phyloP scores from a whole-genome alignment of 169 alveolate species.

The Perkinsus marinus region DNA sequence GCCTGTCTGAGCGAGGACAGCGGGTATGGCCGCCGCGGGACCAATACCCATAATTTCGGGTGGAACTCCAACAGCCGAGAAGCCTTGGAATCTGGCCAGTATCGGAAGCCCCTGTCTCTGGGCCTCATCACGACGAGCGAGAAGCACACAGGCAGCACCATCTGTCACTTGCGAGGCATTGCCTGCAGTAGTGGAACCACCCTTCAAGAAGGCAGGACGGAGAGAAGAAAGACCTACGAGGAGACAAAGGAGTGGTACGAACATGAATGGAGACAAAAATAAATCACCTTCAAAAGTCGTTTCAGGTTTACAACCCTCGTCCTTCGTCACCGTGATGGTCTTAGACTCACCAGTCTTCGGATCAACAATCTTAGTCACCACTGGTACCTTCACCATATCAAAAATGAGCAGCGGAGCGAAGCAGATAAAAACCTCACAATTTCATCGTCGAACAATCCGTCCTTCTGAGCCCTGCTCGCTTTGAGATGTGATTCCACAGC shows the following conservation, averaged over 20 bases:
- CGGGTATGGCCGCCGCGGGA: slow-evolving; percentile 82
- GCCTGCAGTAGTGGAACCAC: slow-evolving; percentile 81
- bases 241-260: background rate
- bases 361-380: background rate
- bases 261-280: background rate
- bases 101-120: slow-evolving; percentile 53
- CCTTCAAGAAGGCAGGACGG: slow-evolving; percentile 70
- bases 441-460: slow-evolving; percentile 35
- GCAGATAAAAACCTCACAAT: slow-evolving; percentile 8
- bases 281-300: background rate
- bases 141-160: slow-evolving; percentile 76
- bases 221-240: slow-evolving; percentile 13
- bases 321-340: slow-evolving; percentile 14
- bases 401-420: slow-evolving; percentile 2
- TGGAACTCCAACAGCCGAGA: slow-evolving; percentile 75
- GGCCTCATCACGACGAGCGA: slow-evolving; percentile 66
- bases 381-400: background rate
- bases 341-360: background rate
- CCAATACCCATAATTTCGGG: slow-evolving; percentile 85
- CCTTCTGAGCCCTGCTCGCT: slow-evolving; percentile 42
- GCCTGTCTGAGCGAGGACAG: slow-evolving; percentile 55
- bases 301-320: slow-evolving; percentile 31
- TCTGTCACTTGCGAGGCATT: slow-evolving; percentile 77
- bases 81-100: slow-evolving; percentile 57
- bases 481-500: slow-evolving; percentile 65